Percentiles rank a stretch among this genome's conserved stretches.
Conservation (phyloP, 2,329 filamentous ascomycete genomes). For the Pestalotiopsis fici region DNA sequence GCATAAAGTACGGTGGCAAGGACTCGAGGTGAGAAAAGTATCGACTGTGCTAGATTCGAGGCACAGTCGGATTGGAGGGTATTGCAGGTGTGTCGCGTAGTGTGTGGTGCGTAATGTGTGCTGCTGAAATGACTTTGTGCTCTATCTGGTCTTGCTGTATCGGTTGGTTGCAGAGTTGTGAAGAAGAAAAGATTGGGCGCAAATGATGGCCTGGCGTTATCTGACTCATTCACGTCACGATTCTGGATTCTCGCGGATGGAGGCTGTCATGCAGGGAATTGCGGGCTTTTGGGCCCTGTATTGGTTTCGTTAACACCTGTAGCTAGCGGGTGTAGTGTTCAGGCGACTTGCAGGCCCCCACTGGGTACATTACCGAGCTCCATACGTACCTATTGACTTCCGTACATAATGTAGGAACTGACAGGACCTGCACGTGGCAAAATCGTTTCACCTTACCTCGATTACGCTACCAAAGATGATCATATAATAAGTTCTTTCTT, state of each 20-base stretch:
- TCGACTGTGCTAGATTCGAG: constrained; percentile 51
- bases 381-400: too few relatives aligned
- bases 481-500: too few relatives aligned
- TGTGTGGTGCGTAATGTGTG: neutral
- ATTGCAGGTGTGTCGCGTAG: neutral
- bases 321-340: too few relatives aligned
- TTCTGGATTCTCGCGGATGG: neutral
- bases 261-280: too few relatives aligned
- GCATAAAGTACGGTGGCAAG: constrained; percentile 61
- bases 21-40: constrained; percentile 23
- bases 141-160: neutral
- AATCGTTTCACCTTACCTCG: too few relatives aligned
- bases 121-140: neutral
- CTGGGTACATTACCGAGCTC: too few relatives aligned
- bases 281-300: too few relatives aligned
- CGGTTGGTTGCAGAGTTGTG: neutral
- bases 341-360: too few relatives aligned
- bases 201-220: neutral
- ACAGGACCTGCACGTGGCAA: too few relatives aligned
- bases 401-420: too few relatives aligned
- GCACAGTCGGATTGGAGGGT: constrained; percentile 48
- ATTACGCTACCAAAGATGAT: too few relatives aligned
- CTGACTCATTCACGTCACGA: neutral
- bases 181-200: neutral
- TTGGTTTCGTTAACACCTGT: too few relatives aligned